These are phyloP conservation scores for Cytidiella melzeri DNA, from an alignment of 768 basidiomycete species.

Conservation along the genomic window DNA sequence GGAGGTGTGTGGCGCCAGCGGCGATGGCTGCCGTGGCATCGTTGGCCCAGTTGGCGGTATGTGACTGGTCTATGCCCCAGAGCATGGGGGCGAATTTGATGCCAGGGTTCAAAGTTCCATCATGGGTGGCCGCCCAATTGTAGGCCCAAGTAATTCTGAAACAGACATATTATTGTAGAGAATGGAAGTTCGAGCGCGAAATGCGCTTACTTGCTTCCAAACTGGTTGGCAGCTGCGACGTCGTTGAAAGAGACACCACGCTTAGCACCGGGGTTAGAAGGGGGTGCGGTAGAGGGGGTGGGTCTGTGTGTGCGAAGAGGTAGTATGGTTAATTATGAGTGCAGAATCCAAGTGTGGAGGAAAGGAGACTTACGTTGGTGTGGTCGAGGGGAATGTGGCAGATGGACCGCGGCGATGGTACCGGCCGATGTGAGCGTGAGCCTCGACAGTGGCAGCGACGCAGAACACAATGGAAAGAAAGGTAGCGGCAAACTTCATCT, in stretches of 20 bases:
- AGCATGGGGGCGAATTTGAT: slow-evolving; percentile 24
- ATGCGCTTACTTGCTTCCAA: slow-evolving; percentile 15
- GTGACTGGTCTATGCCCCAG: slow-evolving; percentile 15
- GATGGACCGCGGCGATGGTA: slow-evolving; percentile 19
- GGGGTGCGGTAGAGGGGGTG: slow-evolving; percentile 5
- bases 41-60: slow-evolving; percentile 19
- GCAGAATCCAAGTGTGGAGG: neutral
- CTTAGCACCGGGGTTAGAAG: slow-evolving; percentile 15
- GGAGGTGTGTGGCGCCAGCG: slow-evolving; percentile 21
- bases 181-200: too few species aligned
- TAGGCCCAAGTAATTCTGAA: slow-evolving; percentile 22
- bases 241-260: slow-evolving; percentile 27
- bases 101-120: slow-evolving; percentile 15
- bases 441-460: slow-evolving; percentile 17
- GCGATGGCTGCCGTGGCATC: slow-evolving; percentile 25
- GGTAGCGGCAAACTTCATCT: slow-evolving; percentile 21
- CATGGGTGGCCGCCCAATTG: slow-evolving; percentile 20
- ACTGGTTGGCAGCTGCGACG: slow-evolving; percentile 14
- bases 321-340: neutral
- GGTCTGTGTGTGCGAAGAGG: neutral
- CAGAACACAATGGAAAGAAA: slow-evolving; percentile 19
- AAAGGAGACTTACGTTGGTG: slow-evolving; percentile 4
- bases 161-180: neutral
- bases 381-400: slow-evolving; percentile 14
- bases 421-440: slow-evolving; percentile 13